A percentile compares a stretch with the other conserved stretches of the same genome.
Conservation (phyloP, 305 asterid species). For the Withania somnifera region DNA sequence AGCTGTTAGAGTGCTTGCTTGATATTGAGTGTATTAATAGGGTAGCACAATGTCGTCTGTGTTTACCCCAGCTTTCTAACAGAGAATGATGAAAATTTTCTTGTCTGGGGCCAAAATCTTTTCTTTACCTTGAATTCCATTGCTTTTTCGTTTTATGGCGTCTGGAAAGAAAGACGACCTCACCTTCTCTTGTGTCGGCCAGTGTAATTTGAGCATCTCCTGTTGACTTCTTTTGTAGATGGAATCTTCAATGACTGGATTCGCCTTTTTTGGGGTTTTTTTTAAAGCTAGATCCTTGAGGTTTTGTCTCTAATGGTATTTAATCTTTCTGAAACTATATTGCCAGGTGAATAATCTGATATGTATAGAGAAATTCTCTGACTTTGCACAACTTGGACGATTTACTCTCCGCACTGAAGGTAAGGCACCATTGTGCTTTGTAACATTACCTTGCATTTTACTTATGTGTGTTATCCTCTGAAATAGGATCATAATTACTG, state of each 20-base stretch:
- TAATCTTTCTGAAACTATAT: background rate
- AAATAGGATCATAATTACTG: background rate
- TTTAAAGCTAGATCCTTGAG: background rate
- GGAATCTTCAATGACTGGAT: no score
- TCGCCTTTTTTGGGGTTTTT: background rate
- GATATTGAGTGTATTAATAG: background rate
- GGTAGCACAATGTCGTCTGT: background rate
- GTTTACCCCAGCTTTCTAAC: background rate
- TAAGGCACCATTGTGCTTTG: conserved; percentile 13
- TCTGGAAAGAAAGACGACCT: no score
- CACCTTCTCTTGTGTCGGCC: background rate
- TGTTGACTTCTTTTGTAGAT: no score
- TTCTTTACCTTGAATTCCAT: background rate
- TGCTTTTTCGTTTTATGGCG: background rate
- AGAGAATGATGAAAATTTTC: background rate
- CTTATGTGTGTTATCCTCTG: background rate
- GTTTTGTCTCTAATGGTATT: background rate
- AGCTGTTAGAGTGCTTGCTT: background rate
- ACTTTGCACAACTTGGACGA: conserved; percentile 82
- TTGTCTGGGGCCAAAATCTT: background rate
- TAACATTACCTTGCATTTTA: background rate
- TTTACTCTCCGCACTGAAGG: conserved; percentile 97
- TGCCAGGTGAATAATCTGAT: conserved; percentile 70
- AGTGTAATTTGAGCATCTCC: no score
- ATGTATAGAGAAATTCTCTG: conserved; percentile 68